Evolutionary conservation across 2,329 filamentous ascomycete genomes (phyloP), one percentile per base, ranked within the genome.

Genomic region (Rhinocladiella mackenziei): DNA sequence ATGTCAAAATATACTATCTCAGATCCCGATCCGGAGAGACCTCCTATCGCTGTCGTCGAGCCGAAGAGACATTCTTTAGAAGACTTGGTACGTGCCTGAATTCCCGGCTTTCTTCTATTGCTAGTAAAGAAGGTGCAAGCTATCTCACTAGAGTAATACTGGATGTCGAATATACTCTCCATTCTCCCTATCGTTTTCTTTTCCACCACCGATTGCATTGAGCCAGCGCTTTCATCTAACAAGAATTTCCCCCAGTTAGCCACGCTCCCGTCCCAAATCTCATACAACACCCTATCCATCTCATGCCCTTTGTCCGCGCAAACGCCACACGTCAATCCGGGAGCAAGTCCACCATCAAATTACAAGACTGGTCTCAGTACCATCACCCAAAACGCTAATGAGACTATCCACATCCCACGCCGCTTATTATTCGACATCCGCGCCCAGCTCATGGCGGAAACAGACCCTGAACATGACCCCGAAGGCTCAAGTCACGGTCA

Each of bases 391-490:
- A 22, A 14, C 14, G 13, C 14, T 3, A 32, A n/a, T 18, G 20
- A 18, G n/a, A 11, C n/a, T 13, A 18, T 26, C 18, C 33, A 33
- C 17, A 10, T 20, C 35, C 14, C 39, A 42, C 74, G 78, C 25
- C 72, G 80, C 36, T 77, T 81, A 48, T 66, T 83, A 34, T 81
- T 80, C 62, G 80, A 83, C 55, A 74, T 83, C 26, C 74, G 77
- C 18, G 68, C 80, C 1, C 80, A 83, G 57, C 65, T 83, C 28
- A 80, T 83, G 73, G 76, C 76, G 26, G 79, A 83, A 57, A 65
- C 68, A 44, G 57, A 63, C 49, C 59, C 65, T 8, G 68, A 66
- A 20, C n/a, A n/a, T n/a, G n/a, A n/a, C n/a, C n/a, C n/a, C n/a
- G n/a, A n/a, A n/a, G n/a, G n/a, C n/a, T n/a, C n/a, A n/a, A n/a